Evolutionary conservation across 179 eudicot genomes (phyloP).

Genomic region (Drosera spatulata): DNA sequence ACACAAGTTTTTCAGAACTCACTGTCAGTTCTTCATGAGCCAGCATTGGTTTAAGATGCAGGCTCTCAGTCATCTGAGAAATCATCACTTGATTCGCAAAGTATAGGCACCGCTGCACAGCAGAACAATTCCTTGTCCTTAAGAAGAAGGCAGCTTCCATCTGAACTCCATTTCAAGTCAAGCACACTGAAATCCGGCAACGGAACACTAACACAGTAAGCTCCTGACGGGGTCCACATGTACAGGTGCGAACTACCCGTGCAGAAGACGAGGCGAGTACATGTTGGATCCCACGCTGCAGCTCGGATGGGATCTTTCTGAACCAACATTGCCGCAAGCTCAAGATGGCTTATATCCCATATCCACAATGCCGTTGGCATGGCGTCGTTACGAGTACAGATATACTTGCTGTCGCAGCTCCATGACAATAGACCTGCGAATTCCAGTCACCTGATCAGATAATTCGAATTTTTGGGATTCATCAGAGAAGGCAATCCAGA

Average conservation of each 20-base stretch:
- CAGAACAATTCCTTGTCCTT: conserved; percentile 88
- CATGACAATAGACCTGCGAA: conserved; percentile 85
- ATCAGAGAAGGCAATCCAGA: too few relatives aligned
- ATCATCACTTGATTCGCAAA: conserved; percentile 73
- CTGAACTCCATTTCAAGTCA: conserved; percentile 84
- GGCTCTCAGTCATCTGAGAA: conserved; percentile 55
- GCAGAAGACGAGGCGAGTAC: conserved; percentile 69
- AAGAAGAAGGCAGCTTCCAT: conserved; percentile 75
- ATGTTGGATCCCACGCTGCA: conserved; percentile 85
- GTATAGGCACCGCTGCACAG: conserved; percentile 67
- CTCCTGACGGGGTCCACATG: conserved; percentile 96
- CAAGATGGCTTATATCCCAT: conserved; percentile 82
- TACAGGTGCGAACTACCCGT: conserved; percentile 81
- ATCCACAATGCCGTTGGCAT: conserved; percentile 84
- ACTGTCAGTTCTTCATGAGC: not conserved
- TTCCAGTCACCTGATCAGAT: not conserved
- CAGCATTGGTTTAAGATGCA: conserved; percentile 1
- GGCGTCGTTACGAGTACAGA: conserved; percentile 85
- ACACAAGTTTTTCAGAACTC: too few relatives aligned
- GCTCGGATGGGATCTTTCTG: conserved; percentile 85
- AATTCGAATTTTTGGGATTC: too few relatives aligned
- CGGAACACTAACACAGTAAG: conserved; percentile 73
- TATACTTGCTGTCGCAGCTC: conserved; percentile 81
- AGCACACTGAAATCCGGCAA: conserved; percentile 49
- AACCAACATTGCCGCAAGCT: conserved; percentile 74